Evolutionary conservation across 2,329 filamentous ascomycete species (phyloP), one percentile per base, ranked within the genome.

Genomic region (Calonectria crousiana): DNA sequence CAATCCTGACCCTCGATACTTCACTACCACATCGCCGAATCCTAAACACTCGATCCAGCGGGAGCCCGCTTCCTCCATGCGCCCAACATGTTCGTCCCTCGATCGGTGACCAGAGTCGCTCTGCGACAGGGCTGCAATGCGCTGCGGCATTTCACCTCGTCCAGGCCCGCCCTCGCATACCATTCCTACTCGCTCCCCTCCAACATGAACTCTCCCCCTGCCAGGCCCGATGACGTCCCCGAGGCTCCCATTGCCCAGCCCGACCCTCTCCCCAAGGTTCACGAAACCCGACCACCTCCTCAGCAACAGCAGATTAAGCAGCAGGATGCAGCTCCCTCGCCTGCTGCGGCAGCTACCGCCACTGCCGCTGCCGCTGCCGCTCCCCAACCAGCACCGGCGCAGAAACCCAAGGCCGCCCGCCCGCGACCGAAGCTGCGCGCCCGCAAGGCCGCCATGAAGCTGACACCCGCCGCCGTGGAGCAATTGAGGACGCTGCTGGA

Each of bases 401-500:
- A 82, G 56, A 93, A 92, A 82, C 86, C 91, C 41, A 92, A 91
- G 80, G 86, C 90, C 14, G 83, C 78, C 4, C 79, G 84, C 6
- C 83, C 82, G 28, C 81, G 85, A 58, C 74, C 84, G 3, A 84
- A 84, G 81, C 80, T 86, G 49, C 86, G 87, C 2, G 91, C 96
- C 16, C 92, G 96, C 72, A 98, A 98, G 87, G 96, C 97, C 0
- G 95, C 96, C 2, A 96, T 99, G 88, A 95, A 92, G 78, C 89
- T 99, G 30, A 96, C 96, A 0, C 91, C 94, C 0, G 87, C 92
- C 1, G 97, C 97, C 0, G 93, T 98, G 3, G 88, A 92, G 60
- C 95, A 98, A 80, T 89, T 99, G 41, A 92, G 92, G 72, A 89
- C 90, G 23, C 86, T 99, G 47, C 90, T 98, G 9, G 92, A 96